phyloP scores from a whole-genome alignment of 768 basidiomycete genomes.

The Amanita pallidorosea region DNA sequence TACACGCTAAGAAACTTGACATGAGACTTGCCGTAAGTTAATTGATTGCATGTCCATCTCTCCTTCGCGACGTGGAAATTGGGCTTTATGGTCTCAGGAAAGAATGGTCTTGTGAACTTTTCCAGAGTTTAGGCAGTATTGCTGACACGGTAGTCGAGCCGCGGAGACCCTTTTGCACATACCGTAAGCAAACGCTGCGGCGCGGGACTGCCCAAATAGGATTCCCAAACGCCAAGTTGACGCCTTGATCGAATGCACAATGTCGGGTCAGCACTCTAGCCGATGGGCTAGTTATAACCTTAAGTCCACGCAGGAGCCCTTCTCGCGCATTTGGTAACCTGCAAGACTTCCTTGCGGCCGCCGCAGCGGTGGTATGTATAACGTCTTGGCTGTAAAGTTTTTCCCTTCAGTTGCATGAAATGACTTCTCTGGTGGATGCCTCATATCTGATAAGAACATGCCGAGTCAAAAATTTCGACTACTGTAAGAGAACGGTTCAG shows the following conservation, averaged over 20 bases:
- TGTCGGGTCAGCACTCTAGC: background rate
- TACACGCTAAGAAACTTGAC: background rate
- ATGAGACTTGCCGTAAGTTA: background rate
- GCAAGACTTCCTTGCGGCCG: background rate
- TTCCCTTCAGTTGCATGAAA: background rate
- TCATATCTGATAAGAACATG: too few relatives aligned
- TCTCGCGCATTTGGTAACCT: background rate
- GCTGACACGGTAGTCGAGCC: background rate
- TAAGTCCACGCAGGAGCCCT: background rate
- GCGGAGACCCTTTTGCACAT: background rate
- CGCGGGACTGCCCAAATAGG: background rate
- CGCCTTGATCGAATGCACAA: background rate
- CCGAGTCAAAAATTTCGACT: background rate
- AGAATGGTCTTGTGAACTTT: background rate
- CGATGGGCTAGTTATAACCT: background rate
- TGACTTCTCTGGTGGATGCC: background rate
- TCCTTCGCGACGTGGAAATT: background rate
- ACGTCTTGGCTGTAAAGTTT: background rate
- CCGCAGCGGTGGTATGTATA: background rate
- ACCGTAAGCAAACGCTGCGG: background rate
- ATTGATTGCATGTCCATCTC: background rate
- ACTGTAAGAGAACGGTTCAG: background rate
- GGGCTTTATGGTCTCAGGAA: background rate
- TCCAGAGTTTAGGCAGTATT: background rate
- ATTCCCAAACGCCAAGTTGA: background rate